Conservation (phyloP, 805 yeast genomes). For the Barnettozyma siamensis region DNA sequence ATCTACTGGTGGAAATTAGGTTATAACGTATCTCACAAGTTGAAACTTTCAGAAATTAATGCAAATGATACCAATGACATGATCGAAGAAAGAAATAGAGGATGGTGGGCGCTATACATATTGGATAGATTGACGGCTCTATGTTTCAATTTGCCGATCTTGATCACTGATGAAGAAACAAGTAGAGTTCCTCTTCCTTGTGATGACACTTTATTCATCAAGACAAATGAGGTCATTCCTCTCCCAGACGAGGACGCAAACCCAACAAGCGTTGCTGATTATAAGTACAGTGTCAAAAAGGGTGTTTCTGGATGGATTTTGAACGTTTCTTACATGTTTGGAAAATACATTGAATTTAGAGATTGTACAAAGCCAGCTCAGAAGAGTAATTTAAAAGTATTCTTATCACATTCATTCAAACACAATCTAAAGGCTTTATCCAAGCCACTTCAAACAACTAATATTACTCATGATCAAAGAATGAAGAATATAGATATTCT, state of each 20-base stretch:
- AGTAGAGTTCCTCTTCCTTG: conserved; percentile 28
- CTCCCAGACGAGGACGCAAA: conserved; percentile 27
- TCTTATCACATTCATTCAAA: conserved; percentile 14
- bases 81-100: conserved; percentile 34
- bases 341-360: conserved; percentile 22
- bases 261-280: conserved; percentile 23
- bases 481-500: conserved; percentile 12
- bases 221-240: conserved; percentile 19
- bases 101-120: conserved; percentile 37
- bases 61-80: conserved; percentile 21
- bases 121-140: conserved; percentile 35
- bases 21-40: conserved; percentile 8
- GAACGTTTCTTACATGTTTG: conserved; percentile 30
- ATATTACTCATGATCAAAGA: conserved; percentile 14
- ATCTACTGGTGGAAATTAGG: conserved; percentile 22
- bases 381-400: conserved; percentile 5
- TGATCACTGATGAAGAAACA: conserved; percentile 29
- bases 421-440: conserved; percentile 6
- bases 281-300: conserved; percentile 20
- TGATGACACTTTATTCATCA: conserved; percentile 29
- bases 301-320: conserved; percentile 36
- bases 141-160: conserved; percentile 30
- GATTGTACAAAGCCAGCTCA: conserved; percentile 1
- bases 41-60: conserved; percentile 9
- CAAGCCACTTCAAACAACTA: conserved; percentile 2